Base-by-base conservation (phyloP, 164 flowering plant species). In the grape (Vitis vinifera) region DNA sequence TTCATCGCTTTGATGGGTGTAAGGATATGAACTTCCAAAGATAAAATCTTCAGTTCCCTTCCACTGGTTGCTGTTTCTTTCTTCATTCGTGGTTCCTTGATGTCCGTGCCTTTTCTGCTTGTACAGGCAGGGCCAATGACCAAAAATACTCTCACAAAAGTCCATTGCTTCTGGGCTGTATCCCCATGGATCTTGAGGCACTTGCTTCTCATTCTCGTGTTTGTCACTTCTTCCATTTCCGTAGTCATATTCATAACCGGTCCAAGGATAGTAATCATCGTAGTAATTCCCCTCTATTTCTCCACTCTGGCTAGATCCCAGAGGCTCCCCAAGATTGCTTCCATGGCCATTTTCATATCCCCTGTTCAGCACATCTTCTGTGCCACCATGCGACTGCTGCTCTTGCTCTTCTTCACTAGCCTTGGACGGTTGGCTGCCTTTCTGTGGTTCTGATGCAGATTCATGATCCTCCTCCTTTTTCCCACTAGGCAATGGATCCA, bases 61-160 rank as follows among this genome's bases (percentile, higher is more conserved):
- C 86, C 86, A 83, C 29, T 61, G 78, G 52, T 82, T 65, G 19
- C 68, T 55, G 59, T 67, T 51, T 58, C 63, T 27, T 48, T 75
- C 71, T 52, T 72, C 75, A 52, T 58, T 66, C 11, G 44, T 60
- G 78, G 52, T 65, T 13, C 62, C 52, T 30, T 69, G 66, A 51
- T 12, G 27, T 59, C 57, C 63, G 9, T 51, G 2, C 61, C 70
- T 52, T 7, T 67, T 68, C 23, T 74, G 65, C 47, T 73, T 66
- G 58, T 62, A 63, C 73, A 84, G 73, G 53, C 91, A 86, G 48
- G 89, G 90, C 84, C 82, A 91, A 62, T 81, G 79, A 23, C 90
- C 90, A 65, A 85, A 88, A 14, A 86, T 10, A 61, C 85, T 73
- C 31, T 83, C 88, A 68, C 88, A 88, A n/a, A 84, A 55, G 14